Evolutionary conservation across 257 asterid genomes (phyloP).

Genomic region (Ilex asprella): DNA sequence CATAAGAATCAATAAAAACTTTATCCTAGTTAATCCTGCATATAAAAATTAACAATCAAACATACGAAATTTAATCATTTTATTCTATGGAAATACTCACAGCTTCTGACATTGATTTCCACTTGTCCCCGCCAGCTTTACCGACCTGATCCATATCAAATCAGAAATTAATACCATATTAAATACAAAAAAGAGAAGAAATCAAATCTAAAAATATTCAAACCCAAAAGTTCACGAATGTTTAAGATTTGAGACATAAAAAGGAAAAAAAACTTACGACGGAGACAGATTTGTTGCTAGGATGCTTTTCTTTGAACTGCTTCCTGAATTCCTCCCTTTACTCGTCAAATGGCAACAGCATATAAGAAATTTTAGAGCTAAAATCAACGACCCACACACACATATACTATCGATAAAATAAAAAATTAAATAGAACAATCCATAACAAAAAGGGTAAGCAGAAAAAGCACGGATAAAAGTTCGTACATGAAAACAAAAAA

Average conservation of each 20-base stretch:
- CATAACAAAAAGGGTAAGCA: no score
- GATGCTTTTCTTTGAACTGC: constrained; percentile 67
- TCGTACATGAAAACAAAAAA: constrained; percentile 82
- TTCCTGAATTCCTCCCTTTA: constrained; percentile 81
- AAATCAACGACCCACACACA: no score
- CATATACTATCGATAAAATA: no score
- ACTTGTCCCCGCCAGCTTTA: constrained; percentile 84
- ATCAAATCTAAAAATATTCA: background rate
- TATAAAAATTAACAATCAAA: no score
- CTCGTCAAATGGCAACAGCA: background rate
- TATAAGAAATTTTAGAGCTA: no score
- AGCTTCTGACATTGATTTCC: constrained; percentile 64
- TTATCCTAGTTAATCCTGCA: no score
- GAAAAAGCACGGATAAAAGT: background rate
- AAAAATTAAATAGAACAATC: no score
- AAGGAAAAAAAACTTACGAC: constrained; percentile 34
- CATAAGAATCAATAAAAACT: no score
- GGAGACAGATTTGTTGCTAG: constrained; percentile 74
- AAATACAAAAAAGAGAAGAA: background rate
- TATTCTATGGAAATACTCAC: constrained; percentile 22
- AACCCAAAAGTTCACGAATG: background rate
- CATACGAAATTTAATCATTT: background rate
- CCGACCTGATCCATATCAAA: constrained; percentile 44
- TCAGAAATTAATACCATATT: no score
- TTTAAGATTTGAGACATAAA: background rate